These are phyloP conservation scores for Epithemia pelagica DNA, from an alignment of 108 stramenopile genomes.

Conservation along the genomic window DNA sequence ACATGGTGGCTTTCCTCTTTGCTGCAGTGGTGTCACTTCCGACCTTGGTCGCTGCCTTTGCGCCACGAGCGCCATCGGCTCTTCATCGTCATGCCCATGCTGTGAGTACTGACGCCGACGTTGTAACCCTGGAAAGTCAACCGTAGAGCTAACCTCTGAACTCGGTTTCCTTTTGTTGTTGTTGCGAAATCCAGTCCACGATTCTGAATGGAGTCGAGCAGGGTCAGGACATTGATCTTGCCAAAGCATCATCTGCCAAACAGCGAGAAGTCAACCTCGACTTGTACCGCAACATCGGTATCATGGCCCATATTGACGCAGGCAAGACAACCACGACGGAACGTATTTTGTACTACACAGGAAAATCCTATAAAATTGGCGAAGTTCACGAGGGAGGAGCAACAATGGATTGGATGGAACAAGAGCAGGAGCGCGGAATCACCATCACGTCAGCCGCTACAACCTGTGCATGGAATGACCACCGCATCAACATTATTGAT, in stretches of 20 bases:
- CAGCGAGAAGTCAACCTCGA: conserved; percentile 73
- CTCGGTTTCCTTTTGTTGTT: no score
- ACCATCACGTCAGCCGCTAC: conserved; percentile 99
- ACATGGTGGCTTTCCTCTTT: neutral
- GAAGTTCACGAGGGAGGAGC: conserved; percentile 99
- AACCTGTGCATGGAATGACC: conserved; percentile 91
- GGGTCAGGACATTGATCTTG: conserved; percentile 61
- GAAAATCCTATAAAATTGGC: conserved; percentile 95
- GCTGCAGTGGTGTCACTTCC: neutral
- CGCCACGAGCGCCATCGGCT: neutral
- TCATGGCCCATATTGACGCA: conserved; percentile 99
- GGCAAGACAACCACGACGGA: conserved; percentile 99
- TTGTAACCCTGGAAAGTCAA: no score
- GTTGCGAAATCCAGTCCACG: no score
- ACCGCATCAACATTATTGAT: conserved; percentile 95
- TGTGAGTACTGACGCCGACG: neutral
- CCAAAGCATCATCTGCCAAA: conserved; percentile 52
- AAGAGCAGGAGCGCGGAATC: conserved; percentile 99
- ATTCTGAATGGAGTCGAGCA: conserved; percentile 10
- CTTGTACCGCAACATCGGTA: conserved; percentile 97
- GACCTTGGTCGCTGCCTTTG: neutral
- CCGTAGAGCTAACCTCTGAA: no score
- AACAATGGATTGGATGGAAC: conserved; percentile 99
- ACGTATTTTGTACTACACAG: conserved; percentile 97
- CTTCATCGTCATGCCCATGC: no score